These are phyloP conservation scores for Aciculosporium take DNA, from an alignment of 2,329 filamentous ascomycete species.

Conservation along the genomic window DNA sequence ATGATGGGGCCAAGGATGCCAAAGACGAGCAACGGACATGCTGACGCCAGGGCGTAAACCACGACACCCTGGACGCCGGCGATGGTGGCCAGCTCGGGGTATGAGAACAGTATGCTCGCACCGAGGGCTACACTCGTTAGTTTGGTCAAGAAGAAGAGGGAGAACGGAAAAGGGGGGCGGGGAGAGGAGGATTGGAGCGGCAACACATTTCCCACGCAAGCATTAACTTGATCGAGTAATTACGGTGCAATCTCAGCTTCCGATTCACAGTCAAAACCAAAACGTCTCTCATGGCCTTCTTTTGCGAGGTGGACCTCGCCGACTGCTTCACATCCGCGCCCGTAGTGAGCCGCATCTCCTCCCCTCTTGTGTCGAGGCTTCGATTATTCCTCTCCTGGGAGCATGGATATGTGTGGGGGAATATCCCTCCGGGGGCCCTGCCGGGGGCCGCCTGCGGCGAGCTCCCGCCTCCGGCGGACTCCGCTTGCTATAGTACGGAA, in stretches of 20 bases:
- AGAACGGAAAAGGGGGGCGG: slow-evolving; percentile 13
- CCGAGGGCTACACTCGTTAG: slow-evolving; percentile 55
- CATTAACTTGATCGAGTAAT: slow-evolving; percentile 98
- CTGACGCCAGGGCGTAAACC: slow-evolving; percentile 59
- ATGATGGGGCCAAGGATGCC: slow-evolving; percentile 64
- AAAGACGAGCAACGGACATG: slow-evolving; percentile 61
- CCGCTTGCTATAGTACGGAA: no score
- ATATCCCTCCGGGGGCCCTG: no score
- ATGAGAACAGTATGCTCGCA: slow-evolving; percentile 71
- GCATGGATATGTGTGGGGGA: no score
- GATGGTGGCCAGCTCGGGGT: slow-evolving; percentile 67
- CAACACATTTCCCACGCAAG: slow-evolving; percentile 97
- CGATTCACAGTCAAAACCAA: slow-evolving; percentile 24
- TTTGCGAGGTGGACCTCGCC: slow-evolving; percentile 34
- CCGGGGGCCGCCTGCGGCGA: no score
- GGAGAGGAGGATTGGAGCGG: slow-evolving; percentile 46
- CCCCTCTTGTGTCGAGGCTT: slow-evolving; percentile 8
- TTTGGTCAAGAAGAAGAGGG: slow-evolving; percentile 9
- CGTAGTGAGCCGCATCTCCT: slow-evolving; percentile 63
- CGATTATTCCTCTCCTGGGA: slow-evolving; percentile 1
- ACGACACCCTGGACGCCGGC: slow-evolving; percentile 66
- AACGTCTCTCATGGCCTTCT: background rate
- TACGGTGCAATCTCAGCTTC: slow-evolving; percentile 93
- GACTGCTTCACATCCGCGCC: slow-evolving; percentile 52
- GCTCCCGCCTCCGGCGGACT: no score